These are phyloP conservation scores for Phialocephala sp. DNA, from an alignment of 2,329 filamentous ascomycete genomes.

Conservation along the genomic window DNA sequence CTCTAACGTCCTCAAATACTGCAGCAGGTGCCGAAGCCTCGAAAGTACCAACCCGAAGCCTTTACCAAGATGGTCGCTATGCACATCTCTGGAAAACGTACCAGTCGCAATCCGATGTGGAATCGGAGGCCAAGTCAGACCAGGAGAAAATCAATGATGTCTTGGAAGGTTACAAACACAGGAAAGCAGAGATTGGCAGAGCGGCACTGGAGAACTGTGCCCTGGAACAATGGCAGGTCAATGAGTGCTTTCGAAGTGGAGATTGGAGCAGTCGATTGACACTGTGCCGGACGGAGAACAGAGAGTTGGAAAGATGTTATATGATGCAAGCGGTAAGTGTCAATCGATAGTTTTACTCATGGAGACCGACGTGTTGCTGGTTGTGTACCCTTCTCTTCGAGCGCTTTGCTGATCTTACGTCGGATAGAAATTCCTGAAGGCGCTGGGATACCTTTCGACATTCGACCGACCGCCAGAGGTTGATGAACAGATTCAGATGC, in stretches of 20 bases:
- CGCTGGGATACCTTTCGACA: constrained; percentile 81
- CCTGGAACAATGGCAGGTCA: constrained; percentile 81
- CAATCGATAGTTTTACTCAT: constrained; percentile 39
- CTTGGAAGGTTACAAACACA: constrained; percentile 82
- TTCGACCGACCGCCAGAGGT: constrained; percentile 67
- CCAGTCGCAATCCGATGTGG: constrained; percentile 71
- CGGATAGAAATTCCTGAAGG: constrained; percentile 80
- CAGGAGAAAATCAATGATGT: constrained; percentile 82
- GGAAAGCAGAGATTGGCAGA: constrained; percentile 76
- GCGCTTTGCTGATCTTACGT: constrained; percentile 10
- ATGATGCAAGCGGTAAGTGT: constrained; percentile 75
- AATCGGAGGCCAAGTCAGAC: constrained; percentile 72
- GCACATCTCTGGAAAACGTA: constrained; percentile 95
- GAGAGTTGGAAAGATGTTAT: constrained; percentile 84
- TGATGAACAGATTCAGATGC: constrained; percentile 93
- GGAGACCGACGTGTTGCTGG: not conserved
- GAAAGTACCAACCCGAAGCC: constrained; percentile 50
- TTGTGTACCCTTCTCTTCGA: not conserved
- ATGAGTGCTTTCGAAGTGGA: constrained; percentile 80
- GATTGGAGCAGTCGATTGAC: constrained; percentile 71
- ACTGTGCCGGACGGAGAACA: constrained; percentile 81
- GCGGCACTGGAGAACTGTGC: constrained; percentile 94
- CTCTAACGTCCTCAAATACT: not conserved
- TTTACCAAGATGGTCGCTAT: constrained; percentile 73
- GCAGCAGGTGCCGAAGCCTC: constrained; percentile 15